phyloP scores from a whole-genome alignment of 2,329 filamentous ascomycete genomes.

The Blumeria hordei region DNA sequence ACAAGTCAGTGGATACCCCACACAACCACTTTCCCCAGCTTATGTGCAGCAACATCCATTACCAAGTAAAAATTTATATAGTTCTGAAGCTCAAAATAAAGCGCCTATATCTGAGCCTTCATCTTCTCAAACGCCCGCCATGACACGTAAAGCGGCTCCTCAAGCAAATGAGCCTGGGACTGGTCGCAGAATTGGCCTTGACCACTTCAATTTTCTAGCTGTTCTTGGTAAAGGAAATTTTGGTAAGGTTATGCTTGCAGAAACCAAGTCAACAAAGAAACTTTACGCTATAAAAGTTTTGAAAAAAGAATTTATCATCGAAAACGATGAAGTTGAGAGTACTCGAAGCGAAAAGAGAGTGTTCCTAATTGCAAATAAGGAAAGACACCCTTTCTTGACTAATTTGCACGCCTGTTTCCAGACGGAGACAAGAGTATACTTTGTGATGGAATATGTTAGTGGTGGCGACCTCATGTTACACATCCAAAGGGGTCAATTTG shows the following conservation, averaged over 20 bases:
- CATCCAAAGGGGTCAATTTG: slow-evolving; percentile 91
- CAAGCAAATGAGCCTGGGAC: slow-evolving; percentile 47
- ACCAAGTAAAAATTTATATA: slow-evolving; percentile 12
- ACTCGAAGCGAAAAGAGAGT: slow-evolving; percentile 94
- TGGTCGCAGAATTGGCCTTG: slow-evolving; percentile 69
- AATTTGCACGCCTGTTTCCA: slow-evolving; percentile 97
- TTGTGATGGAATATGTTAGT: slow-evolving; percentile 98
- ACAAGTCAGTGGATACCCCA: slow-evolving; percentile 29
- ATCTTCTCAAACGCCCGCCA: slow-evolving; percentile 9
- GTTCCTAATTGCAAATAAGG: slow-evolving; percentile 89
- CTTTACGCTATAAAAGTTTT: slow-evolving; percentile 96
- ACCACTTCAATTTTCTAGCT: slow-evolving; percentile 97
- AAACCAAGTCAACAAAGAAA: slow-evolving; percentile 78
- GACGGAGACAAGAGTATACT: slow-evolving; percentile 93
- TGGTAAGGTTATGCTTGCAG: slow-evolving; percentile 97
- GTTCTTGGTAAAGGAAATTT: slow-evolving; percentile 98
- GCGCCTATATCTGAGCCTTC: slow-evolving; percentile 9
- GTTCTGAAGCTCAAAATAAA: slow-evolving; percentile 15
- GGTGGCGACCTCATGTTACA: slow-evolving; percentile 98
- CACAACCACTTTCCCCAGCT: slow-evolving; percentile 17
- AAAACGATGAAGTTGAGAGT: slow-evolving; percentile 97
- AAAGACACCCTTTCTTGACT: slow-evolving; percentile 84
- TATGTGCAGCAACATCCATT: slow-evolving; percentile 6
- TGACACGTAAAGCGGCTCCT: slow-evolving; percentile 28
- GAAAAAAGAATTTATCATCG: slow-evolving; percentile 99